Evolutionary conservation across 306 rosid genomes (phyloP), one percentile per base, ranked within the genome.

Genomic region (Begonia peltatifolia): DNA sequence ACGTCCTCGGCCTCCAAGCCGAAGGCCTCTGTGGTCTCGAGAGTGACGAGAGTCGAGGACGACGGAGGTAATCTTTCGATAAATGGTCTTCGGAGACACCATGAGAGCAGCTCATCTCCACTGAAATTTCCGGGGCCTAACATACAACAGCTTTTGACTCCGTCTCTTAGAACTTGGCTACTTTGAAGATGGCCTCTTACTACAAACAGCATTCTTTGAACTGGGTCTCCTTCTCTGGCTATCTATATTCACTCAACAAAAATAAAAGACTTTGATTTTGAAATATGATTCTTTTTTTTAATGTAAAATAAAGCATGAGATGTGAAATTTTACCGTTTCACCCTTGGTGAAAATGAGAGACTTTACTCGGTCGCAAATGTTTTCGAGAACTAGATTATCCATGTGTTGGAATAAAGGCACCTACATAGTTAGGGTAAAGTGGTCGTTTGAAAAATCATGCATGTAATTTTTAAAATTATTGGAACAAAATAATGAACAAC

Each of bases 131-230:
- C 95, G 0, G 95, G 97, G 2, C 97, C 95, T 54, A 90, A 68
- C 95, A 83, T 90, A 73, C 95, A 85, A 52, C 72, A 90, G 63
- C 97, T 90, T 54, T 85, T 76, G 10, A 90, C 77, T 6, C 95
- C 97, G 13, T 90, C 97, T 38, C 97, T 53, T 6, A 90, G 82
- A 13, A 74, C 71, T 70, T 90, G 97, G 69, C 82, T 85, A 62
- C 95, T 90, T 42, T 80, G 94, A 53, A 90, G 94, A 60, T 85
- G 97, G 5, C 97, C 97, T 59, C 97, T 75, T 17, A 85, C 97
- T 1, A 90, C 94, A 43, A 90, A 90, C 22, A 90, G 47, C 95
- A 85, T 90, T 67, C 97, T 83, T 43, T 80, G 87, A 54, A 90
- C 97, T 23, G 95, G 94, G 54, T 90, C 95, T 47, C 95, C 95